Conservation (phyloP, 305 asterid genomes). For the Solanum hybrid region DNA sequence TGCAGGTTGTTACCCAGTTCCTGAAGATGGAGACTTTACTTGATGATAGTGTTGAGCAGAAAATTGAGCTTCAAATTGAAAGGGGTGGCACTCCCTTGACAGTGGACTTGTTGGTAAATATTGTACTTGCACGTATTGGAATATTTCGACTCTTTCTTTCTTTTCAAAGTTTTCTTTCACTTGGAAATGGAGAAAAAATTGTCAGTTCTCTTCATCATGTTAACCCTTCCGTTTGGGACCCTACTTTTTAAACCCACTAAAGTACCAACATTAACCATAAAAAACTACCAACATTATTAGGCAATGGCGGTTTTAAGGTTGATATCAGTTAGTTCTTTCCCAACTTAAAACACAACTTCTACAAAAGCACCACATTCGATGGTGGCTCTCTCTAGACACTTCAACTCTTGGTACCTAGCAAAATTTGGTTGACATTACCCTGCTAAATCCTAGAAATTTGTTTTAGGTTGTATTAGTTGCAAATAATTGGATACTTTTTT, state of each 20-base stretch:
- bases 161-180: neutral
- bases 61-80: constrained; percentile 85
- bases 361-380: neutral
- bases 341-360: neutral
- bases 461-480: neutral
- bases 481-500: neutral
- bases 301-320: neutral
- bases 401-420: neutral
- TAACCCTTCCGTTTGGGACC: neutral
- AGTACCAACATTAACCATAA: neutral
- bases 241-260: neutral
- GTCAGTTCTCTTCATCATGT: neutral
- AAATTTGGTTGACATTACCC: neutral
- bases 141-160: neutral
- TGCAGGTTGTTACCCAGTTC: constrained; percentile 91
- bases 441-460: neutral
- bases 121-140: neutral
- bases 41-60: constrained; percentile 69
- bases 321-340: neutral
- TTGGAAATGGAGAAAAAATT: neutral
- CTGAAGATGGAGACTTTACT: constrained; percentile 82
- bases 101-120: constrained; percentile 56
- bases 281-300: neutral
- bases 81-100: constrained; percentile 88
- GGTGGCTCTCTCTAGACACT: neutral